Evolutionary conservation across 2,329 filamentous ascomycete genomes (phyloP), one percentile per base, ranked within the genome.

Genomic region (Penicillium sp.): DNA sequence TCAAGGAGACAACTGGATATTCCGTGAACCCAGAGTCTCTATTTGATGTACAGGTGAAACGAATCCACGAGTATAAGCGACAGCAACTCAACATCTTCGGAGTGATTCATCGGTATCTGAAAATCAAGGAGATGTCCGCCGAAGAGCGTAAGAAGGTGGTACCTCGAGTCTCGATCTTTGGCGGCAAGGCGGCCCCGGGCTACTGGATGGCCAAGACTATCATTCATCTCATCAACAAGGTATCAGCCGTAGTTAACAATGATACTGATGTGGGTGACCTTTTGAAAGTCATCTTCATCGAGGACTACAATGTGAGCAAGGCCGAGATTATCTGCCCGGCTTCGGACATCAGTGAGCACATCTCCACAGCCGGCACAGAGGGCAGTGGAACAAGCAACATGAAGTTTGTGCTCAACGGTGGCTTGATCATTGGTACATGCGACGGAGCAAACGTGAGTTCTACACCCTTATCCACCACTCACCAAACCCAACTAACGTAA

Each of bases 171-270:
- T 94, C 90, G 53, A 95, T 99, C 74, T 97, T 99, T 71, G 94
- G 94, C 70, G 94, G 94, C 67, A 99, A 99, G 79, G 94, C 94
- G 23, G 94, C 94, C 2, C 94, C 94, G 0, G 94, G 94, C 14
- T 99, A 99, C 81, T 99, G 94, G 94, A 99, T 97, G 94, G 94
- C 94, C 33, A 99, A 99, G 84, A 95, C 94, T 36, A 92, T 97
- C 63, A 99, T 99, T 66, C 93, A 97, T 71, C 84, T 99, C 53
- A 87, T 99, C 80, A 97, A 97, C 79, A 88, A 87, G 58, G 94
- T 97, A 23, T 92, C 91, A 3, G 79, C 86, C 14, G 90, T 97
- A 2, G 88, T 99, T 64, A 99, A 99, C 80, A 90, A 90, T 36
- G 94, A 99, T 68, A 81, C 86, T 39, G 94, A 97, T 29, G 87